A percentile compares a stretch with the other conserved stretches of the same genome.
Evolutionary conservation across 2,329 filamentous ascomycete species (phyloP).

Genomic region (Cladobotryum mycophilum): DNA sequence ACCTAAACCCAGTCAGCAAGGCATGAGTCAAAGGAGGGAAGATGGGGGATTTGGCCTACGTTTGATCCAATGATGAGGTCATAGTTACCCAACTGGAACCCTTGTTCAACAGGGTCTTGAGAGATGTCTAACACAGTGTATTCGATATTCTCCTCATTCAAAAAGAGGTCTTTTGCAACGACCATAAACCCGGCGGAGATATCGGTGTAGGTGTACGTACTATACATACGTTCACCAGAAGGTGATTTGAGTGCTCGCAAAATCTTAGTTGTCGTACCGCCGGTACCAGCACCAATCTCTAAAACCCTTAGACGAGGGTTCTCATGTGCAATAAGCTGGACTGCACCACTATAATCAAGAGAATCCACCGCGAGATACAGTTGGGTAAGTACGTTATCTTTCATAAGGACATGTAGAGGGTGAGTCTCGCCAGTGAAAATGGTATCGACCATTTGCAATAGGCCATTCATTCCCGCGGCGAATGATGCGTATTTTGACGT

Average conservation of each 20-base stretch:
- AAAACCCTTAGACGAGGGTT: too few relatives aligned
- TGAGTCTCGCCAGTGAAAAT: neutral
- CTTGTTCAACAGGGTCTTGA: conserved; percentile 21
- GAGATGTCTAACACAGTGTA: conserved; percentile 28
- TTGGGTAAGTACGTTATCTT: neutral
- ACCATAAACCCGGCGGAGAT: conserved; percentile 26
- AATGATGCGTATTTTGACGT: neutral
- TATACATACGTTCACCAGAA: neutral
- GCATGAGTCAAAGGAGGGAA: too few relatives aligned
- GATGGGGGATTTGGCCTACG: too few relatives aligned
- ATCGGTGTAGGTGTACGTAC: conserved; percentile 1
- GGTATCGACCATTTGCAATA: neutral
- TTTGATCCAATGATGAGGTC: conserved; percentile 24
- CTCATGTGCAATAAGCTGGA: neutral
- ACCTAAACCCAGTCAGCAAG: too few relatives aligned
- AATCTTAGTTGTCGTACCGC: too few relatives aligned
- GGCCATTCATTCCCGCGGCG: neutral
- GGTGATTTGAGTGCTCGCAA: neutral
- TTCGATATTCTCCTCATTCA: conserved; percentile 13
- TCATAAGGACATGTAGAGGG: neutral
- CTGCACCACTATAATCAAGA: too few relatives aligned
- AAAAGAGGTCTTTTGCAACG: conserved; percentile 16
- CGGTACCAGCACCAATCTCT: too few relatives aligned
- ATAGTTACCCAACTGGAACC: conserved; percentile 20
- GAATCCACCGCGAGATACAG: neutral